These are phyloP conservation scores for Calocera viscosa DNA, from an alignment of 768 basidiomycete species.

Conservation along the genomic window DNA sequence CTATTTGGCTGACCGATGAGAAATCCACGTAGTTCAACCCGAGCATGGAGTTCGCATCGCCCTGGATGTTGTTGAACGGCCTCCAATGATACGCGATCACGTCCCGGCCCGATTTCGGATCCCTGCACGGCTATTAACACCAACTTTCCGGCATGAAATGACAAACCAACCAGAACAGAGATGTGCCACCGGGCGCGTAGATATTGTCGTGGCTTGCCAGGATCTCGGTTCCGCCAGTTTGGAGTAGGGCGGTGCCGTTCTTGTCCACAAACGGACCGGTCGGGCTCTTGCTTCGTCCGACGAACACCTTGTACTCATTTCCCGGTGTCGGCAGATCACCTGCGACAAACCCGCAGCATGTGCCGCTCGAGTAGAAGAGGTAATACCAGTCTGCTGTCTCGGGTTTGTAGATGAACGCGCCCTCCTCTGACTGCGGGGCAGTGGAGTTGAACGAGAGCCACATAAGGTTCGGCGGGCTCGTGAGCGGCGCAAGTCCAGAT, in stretches of 20 bases:
- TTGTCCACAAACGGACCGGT: conserved; percentile 18
- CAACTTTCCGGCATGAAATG: neutral
- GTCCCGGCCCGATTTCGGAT: neutral
- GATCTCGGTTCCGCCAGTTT: conserved; percentile 21
- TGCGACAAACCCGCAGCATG: neutral
- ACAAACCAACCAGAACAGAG: neutral
- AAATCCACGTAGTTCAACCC: neutral
- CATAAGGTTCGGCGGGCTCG: conserved; percentile 18
- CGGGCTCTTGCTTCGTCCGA: conserved; percentile 19
- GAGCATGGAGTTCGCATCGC: neutral
- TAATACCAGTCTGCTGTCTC: neutral
- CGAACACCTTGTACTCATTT: conserved; percentile 19
- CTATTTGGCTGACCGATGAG: neutral
- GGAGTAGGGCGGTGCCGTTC: conserved; percentile 11
- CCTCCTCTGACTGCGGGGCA: conserved; percentile 3
- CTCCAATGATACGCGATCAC: conserved; percentile 11
- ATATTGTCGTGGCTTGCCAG: conserved; percentile 25
- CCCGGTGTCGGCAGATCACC: conserved; percentile 2
- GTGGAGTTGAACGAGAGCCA: neutral
- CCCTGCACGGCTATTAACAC: neutral
- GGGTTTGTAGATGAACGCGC: conserved; percentile 11
- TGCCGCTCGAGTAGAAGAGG: conserved; percentile 10
- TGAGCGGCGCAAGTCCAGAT: conserved; percentile 11
- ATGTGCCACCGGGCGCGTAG: conserved; percentile 23
- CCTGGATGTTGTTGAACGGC: neutral